Conservation (phyloP, 2,329 filamentous ascomycete genomes). For the Colletotrichum navitas region DNA sequence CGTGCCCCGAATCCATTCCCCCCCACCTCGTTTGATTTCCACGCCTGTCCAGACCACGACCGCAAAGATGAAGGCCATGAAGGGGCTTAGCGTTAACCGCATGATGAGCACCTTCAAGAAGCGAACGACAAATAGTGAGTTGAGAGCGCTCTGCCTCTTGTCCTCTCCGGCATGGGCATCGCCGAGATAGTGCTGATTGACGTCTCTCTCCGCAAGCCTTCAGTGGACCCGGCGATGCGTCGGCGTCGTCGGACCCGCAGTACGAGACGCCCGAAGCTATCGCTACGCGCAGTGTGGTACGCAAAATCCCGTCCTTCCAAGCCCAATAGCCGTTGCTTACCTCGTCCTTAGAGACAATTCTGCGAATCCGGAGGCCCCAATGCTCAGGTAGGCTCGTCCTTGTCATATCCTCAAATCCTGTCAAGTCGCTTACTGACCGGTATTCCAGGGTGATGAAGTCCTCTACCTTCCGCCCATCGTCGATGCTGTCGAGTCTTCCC, state of each 20-base stretch:
- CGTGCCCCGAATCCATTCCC: neutral
- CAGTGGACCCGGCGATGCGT: constrained; percentile 40
- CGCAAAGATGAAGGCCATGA: constrained; percentile 59
- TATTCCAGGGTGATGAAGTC: constrained; percentile 82
- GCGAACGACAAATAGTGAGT: constrained; percentile 51
- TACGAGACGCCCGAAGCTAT: constrained; percentile 76
- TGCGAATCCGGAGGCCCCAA: constrained; percentile 78
- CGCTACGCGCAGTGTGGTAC: constrained; percentile 75
- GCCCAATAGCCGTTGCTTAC: constrained; percentile 44
- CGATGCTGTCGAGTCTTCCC: constrained; percentile 93
- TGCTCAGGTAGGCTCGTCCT: constrained; percentile 57
- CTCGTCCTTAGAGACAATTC: constrained; percentile 74
- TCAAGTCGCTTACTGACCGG: constrained; percentile 10
- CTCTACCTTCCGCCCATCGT: constrained; percentile 94
- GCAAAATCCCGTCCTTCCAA: constrained; percentile 46
- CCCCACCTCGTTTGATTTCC: neutral
- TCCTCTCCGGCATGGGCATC: neutral
- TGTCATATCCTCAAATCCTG: constrained; percentile 14
- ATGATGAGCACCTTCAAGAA: constrained; percentile 68
- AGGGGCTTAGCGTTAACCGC: constrained; percentile 68
- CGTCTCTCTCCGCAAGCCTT: constrained; percentile 35
- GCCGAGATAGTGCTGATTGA: constrained; percentile 36
- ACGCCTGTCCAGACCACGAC: constrained; percentile 7
- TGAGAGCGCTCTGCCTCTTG: neutral
- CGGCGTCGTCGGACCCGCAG: constrained; percentile 46